Percentiles rank a stretch among this genome's conserved stretches.
These are phyloP conservation scores for Bruguiera gymnorhiza DNA, from an alignment of 345 rosid genomes.

Conservation along the genomic window DNA sequence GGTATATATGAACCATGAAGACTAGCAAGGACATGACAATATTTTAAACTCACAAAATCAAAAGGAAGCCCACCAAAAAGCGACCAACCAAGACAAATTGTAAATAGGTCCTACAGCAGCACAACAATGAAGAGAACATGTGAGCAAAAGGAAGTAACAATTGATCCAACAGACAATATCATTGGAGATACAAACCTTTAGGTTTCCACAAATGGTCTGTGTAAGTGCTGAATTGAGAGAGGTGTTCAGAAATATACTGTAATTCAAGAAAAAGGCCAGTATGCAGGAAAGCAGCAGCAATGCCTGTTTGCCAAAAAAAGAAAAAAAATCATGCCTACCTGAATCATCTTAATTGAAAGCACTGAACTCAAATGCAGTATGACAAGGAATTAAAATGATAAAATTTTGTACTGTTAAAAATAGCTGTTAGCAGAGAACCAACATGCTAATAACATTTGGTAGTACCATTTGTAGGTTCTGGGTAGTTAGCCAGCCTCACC, in stretches of 20 bases:
- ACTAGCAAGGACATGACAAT: not conserved
- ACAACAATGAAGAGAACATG: conserved; percentile 17
- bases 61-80: conserved; percentile 97
- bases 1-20: not conserved
- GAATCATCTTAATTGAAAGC: not conserved
- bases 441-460: not conserved
- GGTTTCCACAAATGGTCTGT: conserved; percentile 93
- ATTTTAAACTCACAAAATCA: conserved; percentile 56
- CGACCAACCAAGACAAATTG: conserved; percentile 87
- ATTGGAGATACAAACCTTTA: conserved; percentile 58
- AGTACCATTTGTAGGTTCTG: not conserved
- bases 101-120: conserved; percentile 73
- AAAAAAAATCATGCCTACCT: not conserved
- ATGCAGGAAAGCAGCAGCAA: conserved; percentile 73
- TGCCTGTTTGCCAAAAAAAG: conserved; percentile 42
- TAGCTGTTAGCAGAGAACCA: not conserved
- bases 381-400: not conserved
- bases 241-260: conserved; percentile 89
- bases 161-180: no score
- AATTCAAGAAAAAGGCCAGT: conserved; percentile 93
- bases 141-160: not conserved
- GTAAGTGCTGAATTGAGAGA: conserved; percentile 96
- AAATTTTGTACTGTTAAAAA: not conserved
- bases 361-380: not conserved
- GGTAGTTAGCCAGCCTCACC: not conserved